phyloP scores from a whole-genome alignment of 2,329 filamentous ascomycete species.

The Bipolaris sorokiniana region DNA sequence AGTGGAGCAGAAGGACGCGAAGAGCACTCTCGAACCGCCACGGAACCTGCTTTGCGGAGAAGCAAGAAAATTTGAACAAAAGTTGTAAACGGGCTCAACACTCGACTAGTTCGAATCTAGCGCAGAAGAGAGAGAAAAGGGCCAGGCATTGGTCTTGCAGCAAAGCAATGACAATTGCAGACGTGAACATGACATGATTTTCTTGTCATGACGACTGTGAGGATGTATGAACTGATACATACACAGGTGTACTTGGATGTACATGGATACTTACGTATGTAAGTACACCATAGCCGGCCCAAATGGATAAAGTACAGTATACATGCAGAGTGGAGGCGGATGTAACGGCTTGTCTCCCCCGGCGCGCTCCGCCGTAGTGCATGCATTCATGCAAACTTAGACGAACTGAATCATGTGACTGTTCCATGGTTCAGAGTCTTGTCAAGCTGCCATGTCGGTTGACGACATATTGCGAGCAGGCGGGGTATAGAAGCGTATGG shows the following conservation, averaged over 20 bases:
- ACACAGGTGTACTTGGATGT: too few species aligned
- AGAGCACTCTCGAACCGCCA: neutral
- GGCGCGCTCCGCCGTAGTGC: constrained; percentile 15
- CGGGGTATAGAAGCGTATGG: neutral
- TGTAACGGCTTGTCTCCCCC: constrained; percentile 1
- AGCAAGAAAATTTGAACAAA: neutral
- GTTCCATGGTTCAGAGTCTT: constrained; percentile 6
- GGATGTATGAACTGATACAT: neutral
- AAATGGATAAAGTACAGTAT: neutral
- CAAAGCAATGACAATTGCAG: neutral
- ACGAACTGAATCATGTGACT: constrained; percentile 8
- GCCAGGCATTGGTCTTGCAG: neutral
- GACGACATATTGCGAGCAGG: constrained; percentile 19
- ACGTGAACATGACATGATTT: neutral
- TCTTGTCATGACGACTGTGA: neutral
- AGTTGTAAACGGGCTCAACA: neutral
- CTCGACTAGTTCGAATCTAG: neutral
- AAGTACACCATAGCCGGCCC: neutral
- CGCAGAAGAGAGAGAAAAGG: neutral
- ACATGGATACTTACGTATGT: too few species aligned
- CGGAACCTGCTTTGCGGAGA: neutral
- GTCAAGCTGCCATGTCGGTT: neutral
- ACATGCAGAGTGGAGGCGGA: constrained; percentile 1
- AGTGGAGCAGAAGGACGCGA: neutral
- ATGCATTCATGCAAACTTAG: constrained; percentile 2